These are phyloP conservation scores for Fusarium liriodendri DNA, from an alignment of 2,329 filamentous ascomycete genomes.

Conservation along the genomic window DNA sequence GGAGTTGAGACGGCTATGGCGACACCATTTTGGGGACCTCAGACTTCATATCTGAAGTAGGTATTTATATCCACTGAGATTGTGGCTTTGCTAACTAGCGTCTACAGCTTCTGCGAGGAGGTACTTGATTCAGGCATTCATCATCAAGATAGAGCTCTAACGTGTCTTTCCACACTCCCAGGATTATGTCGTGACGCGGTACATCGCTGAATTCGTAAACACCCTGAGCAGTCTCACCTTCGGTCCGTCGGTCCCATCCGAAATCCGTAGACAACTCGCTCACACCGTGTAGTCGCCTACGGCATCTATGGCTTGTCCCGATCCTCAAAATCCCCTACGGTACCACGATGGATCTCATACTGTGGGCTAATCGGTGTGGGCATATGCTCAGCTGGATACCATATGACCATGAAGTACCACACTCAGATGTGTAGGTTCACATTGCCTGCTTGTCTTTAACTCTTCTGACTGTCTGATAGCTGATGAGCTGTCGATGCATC, in stretches of 20 bases:
- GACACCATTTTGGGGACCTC: conserved; percentile 45
- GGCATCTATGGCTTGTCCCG: conserved; percentile 52
- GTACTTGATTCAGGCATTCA: conserved; percentile 19
- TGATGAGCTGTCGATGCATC: conserved; percentile 56
- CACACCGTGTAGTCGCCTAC: conserved; percentile 47
- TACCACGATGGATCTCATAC: conserved; percentile 50
- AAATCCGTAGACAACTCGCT: background rate
- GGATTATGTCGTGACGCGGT: conserved; percentile 56
- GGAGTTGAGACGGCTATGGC: conserved; percentile 1
- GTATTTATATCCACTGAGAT: background rate
- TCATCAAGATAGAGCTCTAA: background rate
- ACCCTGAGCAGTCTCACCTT: conserved; percentile 55
- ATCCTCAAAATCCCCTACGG: conserved; percentile 21
- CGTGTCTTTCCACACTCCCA: conserved; percentile 6
- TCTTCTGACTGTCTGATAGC: conserved; percentile 38
- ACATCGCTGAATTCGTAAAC: conserved; percentile 58
- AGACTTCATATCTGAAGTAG: conserved; percentile 49
- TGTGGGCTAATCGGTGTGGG: conserved; percentile 52
- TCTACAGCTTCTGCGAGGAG: conserved; percentile 46
- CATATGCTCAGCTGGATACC: conserved; percentile 47
- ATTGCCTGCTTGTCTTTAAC: no score
- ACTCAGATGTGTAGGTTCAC: conserved; percentile 48
- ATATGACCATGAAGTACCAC: conserved; percentile 51
- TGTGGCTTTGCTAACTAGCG: background rate
- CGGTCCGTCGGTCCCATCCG: conserved; percentile 25